Evolutionary conservation across 2,329 filamentous ascomycete species (phyloP), one percentile per base, ranked within the genome.

Genomic region (Myriosclerotinia duriaeana): DNA sequence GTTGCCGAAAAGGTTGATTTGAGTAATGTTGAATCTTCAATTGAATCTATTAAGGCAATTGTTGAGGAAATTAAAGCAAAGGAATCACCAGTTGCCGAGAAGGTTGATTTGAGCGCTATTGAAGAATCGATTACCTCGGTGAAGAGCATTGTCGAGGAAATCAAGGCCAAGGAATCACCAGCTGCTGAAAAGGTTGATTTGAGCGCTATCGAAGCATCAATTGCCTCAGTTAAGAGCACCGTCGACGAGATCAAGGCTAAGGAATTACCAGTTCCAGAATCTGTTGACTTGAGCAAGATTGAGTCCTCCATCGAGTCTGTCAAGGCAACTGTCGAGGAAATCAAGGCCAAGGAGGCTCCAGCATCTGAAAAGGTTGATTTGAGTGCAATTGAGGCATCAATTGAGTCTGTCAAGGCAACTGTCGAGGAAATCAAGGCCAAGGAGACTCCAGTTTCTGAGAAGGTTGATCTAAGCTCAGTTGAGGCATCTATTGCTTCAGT

Each of bases 61-160:
- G 30, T 74, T 22, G 60, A 66, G 5, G 69, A 72, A n/a, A 68
- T 74, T 8, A 72, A 74, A 53, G 1, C 61, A 0, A 67, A 66
- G 6, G 69, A 69, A 3, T 17, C 36, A 26, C 66, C 69, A 14
- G 59, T 36, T 26, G 50, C 62, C 3, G 63, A 70, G 3, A 66
- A 66, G 34, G 54, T 68, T 11, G 71, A 72, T 55, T 36, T 71
- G 5, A 52, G 65, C 8, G 11, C 34, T 14, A 3, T 71, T 2
- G 67, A 71, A 11, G 11, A 53, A 11, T 67, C 61, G 1, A 34
- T 64, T 17, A 26, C 30, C 0, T 54, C 66, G 9, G 38, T 70
- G 34, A 60, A 68, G 34, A 5, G 22, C 20, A 40, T 40, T 14
- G 14, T 71, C 0, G 58, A 64, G 2, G 72, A 72, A 5, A 71